Evolutionary conservation across 2,329 filamentous ascomycete genomes (phyloP).

Genomic region (Neonectria punicea): DNA sequence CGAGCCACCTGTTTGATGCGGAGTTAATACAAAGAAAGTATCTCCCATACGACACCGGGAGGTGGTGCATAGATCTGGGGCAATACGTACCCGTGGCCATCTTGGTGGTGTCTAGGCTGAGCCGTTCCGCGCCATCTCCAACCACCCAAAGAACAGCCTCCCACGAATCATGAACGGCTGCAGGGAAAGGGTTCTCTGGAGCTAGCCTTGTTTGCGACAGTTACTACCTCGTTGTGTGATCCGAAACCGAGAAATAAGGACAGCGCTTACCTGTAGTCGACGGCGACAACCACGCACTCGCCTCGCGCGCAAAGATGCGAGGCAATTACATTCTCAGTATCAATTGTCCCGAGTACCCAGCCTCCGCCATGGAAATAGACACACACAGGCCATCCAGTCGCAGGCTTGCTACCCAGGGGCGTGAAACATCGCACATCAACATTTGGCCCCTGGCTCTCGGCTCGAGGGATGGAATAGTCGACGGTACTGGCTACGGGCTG

Average conservation of each 20-base stretch:
- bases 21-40: neutral
- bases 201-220: slow-evolving; percentile 54
- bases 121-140: slow-evolving; percentile 39
- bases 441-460: slow-evolving; percentile 58
- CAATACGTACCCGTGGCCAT: slow-evolving; percentile 24
- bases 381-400: slow-evolving; percentile 63
- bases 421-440: slow-evolving; percentile 62
- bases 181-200: slow-evolving; percentile 66
- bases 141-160: slow-evolving; percentile 62
- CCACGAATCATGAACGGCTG: slow-evolving; percentile 67
- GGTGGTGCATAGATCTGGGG: neutral
- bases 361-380: slow-evolving; percentile 66
- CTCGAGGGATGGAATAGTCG: slow-evolving; percentile 56
- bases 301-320: slow-evolving; percentile 56
- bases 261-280: slow-evolving; percentile 60
- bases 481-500: slow-evolving; percentile 58
- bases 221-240: neutral
- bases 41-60: neutral
- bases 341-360: slow-evolving; percentile 11
- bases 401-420: slow-evolving; percentile 55
- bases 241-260: slow-evolving; percentile 16
- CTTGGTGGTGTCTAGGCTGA: slow-evolving; percentile 52
- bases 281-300: slow-evolving; percentile 63
- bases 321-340: slow-evolving; percentile 11
- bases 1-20: slow-evolving; percentile 7